phyloP scores from a whole-genome alignment of 2,329 filamentous ascomycete genomes.

The Neonectria magnoliae region DNA sequence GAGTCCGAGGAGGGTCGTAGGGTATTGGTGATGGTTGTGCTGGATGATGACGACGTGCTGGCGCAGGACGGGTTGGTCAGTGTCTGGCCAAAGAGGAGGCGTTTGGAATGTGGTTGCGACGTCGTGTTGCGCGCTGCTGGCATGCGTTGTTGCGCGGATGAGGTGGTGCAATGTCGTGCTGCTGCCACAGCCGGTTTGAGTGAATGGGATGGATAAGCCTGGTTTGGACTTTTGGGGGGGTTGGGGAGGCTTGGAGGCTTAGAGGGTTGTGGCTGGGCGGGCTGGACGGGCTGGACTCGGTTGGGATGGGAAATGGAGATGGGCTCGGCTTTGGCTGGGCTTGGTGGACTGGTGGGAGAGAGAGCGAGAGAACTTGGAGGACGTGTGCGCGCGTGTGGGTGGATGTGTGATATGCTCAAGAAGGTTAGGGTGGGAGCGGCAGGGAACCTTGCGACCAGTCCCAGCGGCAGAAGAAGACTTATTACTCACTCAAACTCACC shows the following conservation, averaged over 20 bases:
- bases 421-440: conserved; percentile 19
- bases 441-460: conserved; percentile 18
- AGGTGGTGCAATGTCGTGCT: conserved; percentile 26
- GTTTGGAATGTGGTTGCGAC: conserved; percentile 22
- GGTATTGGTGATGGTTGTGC: conserved; percentile 18
- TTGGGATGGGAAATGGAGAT: conserved; percentile 16
- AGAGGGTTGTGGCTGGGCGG: conserved; percentile 14
- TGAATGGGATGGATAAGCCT: conserved; percentile 16
- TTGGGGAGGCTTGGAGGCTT: conserved; percentile 11
- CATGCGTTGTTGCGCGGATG: conserved; percentile 23
- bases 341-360: conserved; percentile 8
- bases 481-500: conserved; percentile 23
- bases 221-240: conserved; percentile 12
- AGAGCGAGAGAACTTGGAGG: conserved; percentile 6
- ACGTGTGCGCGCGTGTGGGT: conserved; percentile 15
- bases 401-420: conserved; percentile 16
- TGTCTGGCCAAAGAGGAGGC: conserved; percentile 19
- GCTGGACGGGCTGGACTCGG: conserved; percentile 5
- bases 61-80: conserved; percentile 20
- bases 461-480: conserved; percentile 21
- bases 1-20: conserved; percentile 17
- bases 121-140: conserved; percentile 18
- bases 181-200: conserved; percentile 15
- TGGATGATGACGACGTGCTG: conserved; percentile 21
- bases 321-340: conserved; percentile 7